Base-by-base conservation (phyloP, 345 rosid genomes). In the Barbarea vulgaris region DNA sequence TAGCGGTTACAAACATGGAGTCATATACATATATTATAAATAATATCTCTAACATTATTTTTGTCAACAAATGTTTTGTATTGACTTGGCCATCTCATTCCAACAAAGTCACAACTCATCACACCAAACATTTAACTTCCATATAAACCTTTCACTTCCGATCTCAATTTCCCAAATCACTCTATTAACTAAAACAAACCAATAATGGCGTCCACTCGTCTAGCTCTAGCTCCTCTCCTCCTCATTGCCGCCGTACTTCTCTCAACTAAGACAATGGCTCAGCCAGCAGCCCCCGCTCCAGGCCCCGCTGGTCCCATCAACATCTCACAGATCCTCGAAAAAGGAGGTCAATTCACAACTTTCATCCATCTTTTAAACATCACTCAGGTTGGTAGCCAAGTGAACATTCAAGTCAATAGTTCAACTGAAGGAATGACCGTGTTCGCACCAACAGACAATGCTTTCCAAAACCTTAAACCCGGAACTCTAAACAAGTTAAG, bases 401-500 rank as follows among this genome's bases (percentile, higher is more conserved):
- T 91, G 13, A 67, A 75, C 21, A 89, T 71, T 76, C 97, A 95
- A 72, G 76, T 91, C 77, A 94, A 91, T 73, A 78, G 79, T 86
- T 87, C 96, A 60, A 64, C 84, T 5, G 85, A 91, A 21, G 97
- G 97, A 22, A 73, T 92, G 81, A 95, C 97, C 17, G 79, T 92
- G 3, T 81, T 95, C 9, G 92, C 97, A 10, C 97, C 97, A 17
- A 90, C 97, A 0, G 97, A 95, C 36, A 90, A 87, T 41, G 99
- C 97, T 71, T 95, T 95, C 44, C 82, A 83, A 79, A 89, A 75
- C 83, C 97, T 95, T 64, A 68, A 85, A 72, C 0, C 82, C 0
- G 89, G 91, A 2, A 53, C 87, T 22, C n/a, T 92, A 62, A 92
- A 95, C 82, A 25, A 18, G 39, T 81, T 95, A 56, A 33, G 6